Evolutionary conservation across 2,329 filamentous ascomycete species (phyloP).

Genomic region (Cordyceps militaris): DNA sequence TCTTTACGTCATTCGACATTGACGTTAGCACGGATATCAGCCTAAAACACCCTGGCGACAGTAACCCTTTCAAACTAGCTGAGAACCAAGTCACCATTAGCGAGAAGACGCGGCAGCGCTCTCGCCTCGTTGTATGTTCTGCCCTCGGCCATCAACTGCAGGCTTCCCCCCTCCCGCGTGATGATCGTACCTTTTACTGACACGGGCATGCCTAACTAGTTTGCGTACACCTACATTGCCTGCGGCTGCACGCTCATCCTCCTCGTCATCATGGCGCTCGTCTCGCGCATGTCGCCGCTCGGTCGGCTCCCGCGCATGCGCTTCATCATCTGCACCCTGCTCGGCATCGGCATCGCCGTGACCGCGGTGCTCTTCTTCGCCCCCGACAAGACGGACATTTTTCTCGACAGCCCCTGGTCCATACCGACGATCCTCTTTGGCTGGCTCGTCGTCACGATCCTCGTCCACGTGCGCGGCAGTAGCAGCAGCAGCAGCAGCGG

Average conservation of each 20-base stretch:
- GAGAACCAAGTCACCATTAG: constrained; percentile 20
- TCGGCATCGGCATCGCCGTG: constrained; percentile 25
- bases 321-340: constrained; percentile 22
- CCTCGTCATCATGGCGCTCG: constrained; percentile 25
- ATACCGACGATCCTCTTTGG: constrained; percentile 28
- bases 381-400: constrained; percentile 14
- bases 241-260: constrained; percentile 26
- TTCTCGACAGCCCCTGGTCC: constrained; percentile 25
- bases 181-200: not conserved
- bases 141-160: too few relatives aligned
- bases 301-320: constrained; percentile 27
- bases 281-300: constrained; percentile 26
- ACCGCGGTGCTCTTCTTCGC: constrained; percentile 22
- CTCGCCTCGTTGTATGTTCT: constrained; percentile 26
- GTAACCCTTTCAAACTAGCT: constrained; percentile 11
- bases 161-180: not conserved
- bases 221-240: constrained; percentile 29
- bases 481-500: constrained; percentile 17
- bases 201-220: constrained; percentile 21
- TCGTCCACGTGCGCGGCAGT: constrained; percentile 27
- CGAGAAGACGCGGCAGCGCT: constrained; percentile 20
- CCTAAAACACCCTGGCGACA: constrained; percentile 17
- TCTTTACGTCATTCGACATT: constrained; percentile 17
- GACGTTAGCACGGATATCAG: constrained; percentile 22
- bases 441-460: constrained; percentile 25